Evolutionary conservation across 768 basidiomycete genomes (phyloP).

Genomic region (Amanita brunnescens): DNA sequence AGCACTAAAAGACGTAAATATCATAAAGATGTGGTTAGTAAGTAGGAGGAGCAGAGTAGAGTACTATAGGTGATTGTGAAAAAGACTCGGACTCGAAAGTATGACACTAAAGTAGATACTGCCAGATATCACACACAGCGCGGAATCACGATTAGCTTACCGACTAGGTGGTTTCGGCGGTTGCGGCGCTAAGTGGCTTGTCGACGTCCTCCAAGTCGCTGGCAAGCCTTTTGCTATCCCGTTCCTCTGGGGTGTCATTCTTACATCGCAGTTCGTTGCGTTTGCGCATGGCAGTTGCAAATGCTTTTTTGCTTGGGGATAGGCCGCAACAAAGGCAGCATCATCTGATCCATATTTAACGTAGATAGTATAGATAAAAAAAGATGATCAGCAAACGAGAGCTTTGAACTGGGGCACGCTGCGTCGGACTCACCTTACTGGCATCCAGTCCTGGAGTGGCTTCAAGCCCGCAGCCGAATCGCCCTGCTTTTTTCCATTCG

Average conservation of each 20-base stretch:
- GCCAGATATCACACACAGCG: too few relatives aligned
- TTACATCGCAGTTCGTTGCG: background rate
- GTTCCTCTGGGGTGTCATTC: background rate
- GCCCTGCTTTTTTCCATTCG: background rate
- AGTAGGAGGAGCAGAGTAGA: too few relatives aligned
- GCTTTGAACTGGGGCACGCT: background rate
- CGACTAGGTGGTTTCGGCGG: background rate
- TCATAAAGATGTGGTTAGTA: background rate
- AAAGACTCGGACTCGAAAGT: too few relatives aligned
- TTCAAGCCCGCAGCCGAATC: background rate
- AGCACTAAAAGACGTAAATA: background rate
- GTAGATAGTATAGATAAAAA: background rate
- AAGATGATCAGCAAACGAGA: background rate
- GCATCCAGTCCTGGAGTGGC: background rate
- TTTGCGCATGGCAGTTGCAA: background rate
- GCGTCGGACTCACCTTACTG: background rate
- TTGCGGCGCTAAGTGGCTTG: background rate
- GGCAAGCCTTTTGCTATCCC: background rate
- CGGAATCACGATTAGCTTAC: background rate
- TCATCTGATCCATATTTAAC: background rate
- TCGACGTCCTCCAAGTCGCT: background rate
- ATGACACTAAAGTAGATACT: background rate
- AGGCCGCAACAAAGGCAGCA: background rate
- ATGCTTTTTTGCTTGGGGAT: background rate
- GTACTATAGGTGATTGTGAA: too few relatives aligned